Evolutionary conservation across 306 rosid species (phyloP).

Genomic region (Corylus heterophylla): DNA sequence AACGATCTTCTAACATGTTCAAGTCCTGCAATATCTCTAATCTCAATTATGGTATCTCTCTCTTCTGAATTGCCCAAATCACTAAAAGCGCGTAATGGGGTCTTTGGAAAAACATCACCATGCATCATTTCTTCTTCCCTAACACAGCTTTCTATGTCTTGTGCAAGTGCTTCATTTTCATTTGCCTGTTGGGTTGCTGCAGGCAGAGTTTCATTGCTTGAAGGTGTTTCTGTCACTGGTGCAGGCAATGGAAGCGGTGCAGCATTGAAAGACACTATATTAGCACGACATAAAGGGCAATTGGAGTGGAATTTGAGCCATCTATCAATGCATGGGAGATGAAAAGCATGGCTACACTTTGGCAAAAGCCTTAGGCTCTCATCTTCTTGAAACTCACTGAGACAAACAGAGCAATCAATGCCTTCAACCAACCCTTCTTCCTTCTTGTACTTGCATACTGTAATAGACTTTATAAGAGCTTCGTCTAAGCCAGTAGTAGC

Average conservation of each 20-base stretch:
- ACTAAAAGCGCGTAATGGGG: constrained; percentile 51
- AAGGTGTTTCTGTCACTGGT: constrained; percentile 27
- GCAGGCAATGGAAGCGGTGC: constrained; percentile 30
- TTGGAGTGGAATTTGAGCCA: constrained; percentile 91
- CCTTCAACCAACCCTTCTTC: constrained; percentile 70
- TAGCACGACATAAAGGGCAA: constrained; percentile 91
- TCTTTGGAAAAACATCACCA: constrained; percentile 38
- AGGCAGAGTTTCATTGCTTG: constrained; percentile 28
- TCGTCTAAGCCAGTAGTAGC: constrained; percentile 73
- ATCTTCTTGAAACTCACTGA: constrained; percentile 79
- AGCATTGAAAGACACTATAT: constrained; percentile 42
- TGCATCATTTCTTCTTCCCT: constrained; percentile 32
- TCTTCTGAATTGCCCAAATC: constrained; percentile 62
- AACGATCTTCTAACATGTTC: constrained; percentile 62
- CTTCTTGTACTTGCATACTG: constrained; percentile 71
- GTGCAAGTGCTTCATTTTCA: constrained; percentile 20
- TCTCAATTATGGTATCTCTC: constrained; percentile 61
- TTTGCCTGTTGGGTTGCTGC: constrained; percentile 31
- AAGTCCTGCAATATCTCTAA: constrained; percentile 46
- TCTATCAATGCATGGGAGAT: constrained; percentile 80
- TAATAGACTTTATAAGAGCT: constrained; percentile 66
- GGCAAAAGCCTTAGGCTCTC: constrained; percentile 77
- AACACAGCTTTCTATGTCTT: constrained; percentile 29
- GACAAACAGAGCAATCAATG: constrained; percentile 83
- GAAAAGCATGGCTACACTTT: constrained; percentile 90